Evolutionary conservation across 495 filamentous ascomycete species (phyloP), one percentile per base, ranked within the genome.

Genomic region (Tuber umbilicatum): DNA sequence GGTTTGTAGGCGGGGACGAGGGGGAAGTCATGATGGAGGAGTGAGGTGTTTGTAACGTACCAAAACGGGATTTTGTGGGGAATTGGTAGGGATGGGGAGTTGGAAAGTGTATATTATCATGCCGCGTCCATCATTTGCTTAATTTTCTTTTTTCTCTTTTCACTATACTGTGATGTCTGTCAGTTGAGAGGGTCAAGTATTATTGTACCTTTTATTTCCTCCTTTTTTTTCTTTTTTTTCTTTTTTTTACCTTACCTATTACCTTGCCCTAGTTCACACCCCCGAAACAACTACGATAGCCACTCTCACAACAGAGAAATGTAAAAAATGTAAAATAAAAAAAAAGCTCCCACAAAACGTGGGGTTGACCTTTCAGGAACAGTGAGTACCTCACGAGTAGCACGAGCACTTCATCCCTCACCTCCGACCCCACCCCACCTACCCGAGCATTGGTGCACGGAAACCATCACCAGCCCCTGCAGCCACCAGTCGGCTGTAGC

Each of bases 1-100:
- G 41, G 71, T 7, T 73, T 71, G 41, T 68, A 43, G 47, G 47
- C 37, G 79, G 79, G 67, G 4, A 87, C 75, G 41, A 88, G 87
- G 4, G 86, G 27, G 72, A 55, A n/a, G 42, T 12, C 71, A 12
- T 41, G 73, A 71, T 68, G 27, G 78, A 43, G 27, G 69, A 70
- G 42, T 43, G 40, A 41, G 42, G 16, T 12, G 42, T 1, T 43
- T 43, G 14, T 43, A 43, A 10, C 10, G 14, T 1, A 43, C 41
- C 41, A 9, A 42, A 12, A 35, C 21, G 38, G 27, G 39, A 27
- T 40, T 23, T 41, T 45, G 21, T 68, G 50, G 73, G 68, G 42
- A 72, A 79, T 67, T 69, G 23, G 3, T 78, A 71, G 40, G 35
- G 71, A 70, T 2, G 75, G 71, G 5, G 77, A 71, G 42, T 37